Conservation (phyloP, 768 basidiomycete species). For the Calvatia gigantea region DNA sequence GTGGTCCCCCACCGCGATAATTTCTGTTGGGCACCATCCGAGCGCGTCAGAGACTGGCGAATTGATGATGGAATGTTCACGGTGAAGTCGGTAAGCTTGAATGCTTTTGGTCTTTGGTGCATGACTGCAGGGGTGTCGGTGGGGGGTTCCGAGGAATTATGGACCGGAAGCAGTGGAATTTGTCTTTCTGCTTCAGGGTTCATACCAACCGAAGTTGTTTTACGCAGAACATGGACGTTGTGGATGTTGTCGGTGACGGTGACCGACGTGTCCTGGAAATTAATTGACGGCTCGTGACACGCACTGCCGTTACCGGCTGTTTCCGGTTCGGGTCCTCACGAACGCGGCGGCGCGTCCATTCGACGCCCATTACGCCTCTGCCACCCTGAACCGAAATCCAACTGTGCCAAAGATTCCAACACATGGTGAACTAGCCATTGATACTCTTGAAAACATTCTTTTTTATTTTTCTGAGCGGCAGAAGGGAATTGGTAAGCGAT, state of each 20-base stretch:
- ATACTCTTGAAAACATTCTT: too few species aligned
- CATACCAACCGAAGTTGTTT: neutral
- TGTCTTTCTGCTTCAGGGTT: neutral
- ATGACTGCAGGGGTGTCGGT: neutral
- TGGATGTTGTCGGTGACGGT: neutral
- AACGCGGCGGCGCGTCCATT: neutral
- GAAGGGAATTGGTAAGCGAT: too few species aligned
- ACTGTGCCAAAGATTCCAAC: too few species aligned
- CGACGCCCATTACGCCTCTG: neutral
- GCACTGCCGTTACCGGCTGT: too few species aligned
- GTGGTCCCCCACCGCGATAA: conserved; percentile 70
- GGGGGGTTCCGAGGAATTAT: neutral
- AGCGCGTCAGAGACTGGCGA: neutral
- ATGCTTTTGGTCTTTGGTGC: neutral
- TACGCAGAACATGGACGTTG: neutral
- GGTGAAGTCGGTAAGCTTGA: conserved; percentile 10
- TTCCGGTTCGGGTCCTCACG: neutral
- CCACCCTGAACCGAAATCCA: too few species aligned
- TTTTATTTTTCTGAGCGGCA: too few species aligned
- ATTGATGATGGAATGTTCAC: conserved; percentile 11
- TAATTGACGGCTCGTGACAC: neutral
- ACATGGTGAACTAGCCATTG: too few species aligned
- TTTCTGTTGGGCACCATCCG: conserved; percentile 20
- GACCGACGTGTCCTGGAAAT: neutral
- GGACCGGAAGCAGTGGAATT: conserved; percentile 8